Conservation (phyloP, 1,284 basidiomycete genomes). For the Ustilago lituana region DNA sequence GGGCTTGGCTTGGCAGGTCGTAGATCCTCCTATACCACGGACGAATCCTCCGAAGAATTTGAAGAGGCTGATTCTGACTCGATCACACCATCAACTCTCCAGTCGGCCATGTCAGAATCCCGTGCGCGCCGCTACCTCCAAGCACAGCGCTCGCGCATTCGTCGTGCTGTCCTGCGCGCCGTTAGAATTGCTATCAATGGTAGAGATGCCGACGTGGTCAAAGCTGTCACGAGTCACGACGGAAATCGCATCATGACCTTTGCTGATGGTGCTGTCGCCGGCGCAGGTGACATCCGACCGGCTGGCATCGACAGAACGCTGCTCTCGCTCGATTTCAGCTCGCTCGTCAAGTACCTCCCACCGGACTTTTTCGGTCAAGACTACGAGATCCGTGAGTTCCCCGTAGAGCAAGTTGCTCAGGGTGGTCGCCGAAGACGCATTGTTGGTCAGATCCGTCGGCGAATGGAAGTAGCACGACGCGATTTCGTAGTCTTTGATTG, state of each 20-base stretch:
- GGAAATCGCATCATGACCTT: conserved; percentile 36
- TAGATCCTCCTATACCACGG: conserved; percentile 18
- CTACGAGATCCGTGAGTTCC: conserved; percentile 60
- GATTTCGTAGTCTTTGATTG: conserved; percentile 62
- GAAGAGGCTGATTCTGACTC: conserved; percentile 31
- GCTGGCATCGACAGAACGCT: conserved; percentile 41
- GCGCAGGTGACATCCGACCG: conserved; percentile 15
- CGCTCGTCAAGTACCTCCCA: conserved; percentile 54
- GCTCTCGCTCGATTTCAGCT: conserved; percentile 52
- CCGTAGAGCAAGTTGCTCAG: conserved; percentile 57
- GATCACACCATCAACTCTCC: conserved; percentile 14
- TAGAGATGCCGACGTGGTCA: conserved; percentile 50
- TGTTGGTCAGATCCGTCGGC: conserved; percentile 57
- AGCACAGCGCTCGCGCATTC: conserved; percentile 52
- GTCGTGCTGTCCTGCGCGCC: conserved; percentile 56
- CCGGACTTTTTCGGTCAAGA: conserved; percentile 58
- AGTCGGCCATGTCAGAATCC: conserved; percentile 32
- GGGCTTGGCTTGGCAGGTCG: conserved; percentile 6
- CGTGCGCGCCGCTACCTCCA: conserved; percentile 43
- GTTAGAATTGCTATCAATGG: conserved; percentile 61
- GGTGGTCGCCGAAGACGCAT: conserved; percentile 55
- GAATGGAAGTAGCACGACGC: conserved; percentile 60
- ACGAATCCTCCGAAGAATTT: conserved; percentile 43
- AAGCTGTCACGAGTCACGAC: conserved; percentile 35
- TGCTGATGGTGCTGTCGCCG: conserved; percentile 36